Percentiles rank a stretch among this genome's conserved stretches.
phyloP scores from a whole-genome alignment of 768 basidiomycete genomes.

The Kwoniella europaea region DNA sequence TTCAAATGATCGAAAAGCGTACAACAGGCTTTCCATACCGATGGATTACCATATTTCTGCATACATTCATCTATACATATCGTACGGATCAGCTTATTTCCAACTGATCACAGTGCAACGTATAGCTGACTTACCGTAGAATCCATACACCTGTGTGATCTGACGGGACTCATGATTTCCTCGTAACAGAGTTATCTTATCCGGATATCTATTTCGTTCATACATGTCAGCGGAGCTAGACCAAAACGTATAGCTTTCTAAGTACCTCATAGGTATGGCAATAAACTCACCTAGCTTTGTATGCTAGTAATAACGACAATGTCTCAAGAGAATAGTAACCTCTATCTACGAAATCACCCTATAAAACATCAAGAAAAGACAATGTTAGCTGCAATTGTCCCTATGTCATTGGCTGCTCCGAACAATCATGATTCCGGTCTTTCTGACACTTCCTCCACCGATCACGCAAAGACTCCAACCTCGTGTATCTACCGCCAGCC shows the following conservation, averaged over 20 bases:
- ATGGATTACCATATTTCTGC: slow-evolving; percentile 93
- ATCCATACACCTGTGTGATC: slow-evolving; percentile 99
- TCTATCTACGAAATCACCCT: slow-evolving; percentile 96
- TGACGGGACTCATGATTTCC: slow-evolving; percentile 99
- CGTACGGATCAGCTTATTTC: neutral
- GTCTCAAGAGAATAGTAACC: slow-evolving; percentile 99
- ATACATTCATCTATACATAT: slow-evolving; percentile 79
- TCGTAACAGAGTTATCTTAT: slow-evolving; percentile 93
- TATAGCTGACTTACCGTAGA: slow-evolving; percentile 72
- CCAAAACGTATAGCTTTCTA: too few species aligned
- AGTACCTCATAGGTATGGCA: too few species aligned
- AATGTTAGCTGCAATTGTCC: neutral
- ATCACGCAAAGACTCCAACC: neutral
- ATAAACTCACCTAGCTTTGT: slow-evolving; percentile 66
- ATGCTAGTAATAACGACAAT: slow-evolving; percentile 89
- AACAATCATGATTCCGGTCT: too few species aligned
- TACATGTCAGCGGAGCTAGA: neutral
- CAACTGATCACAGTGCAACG: neutral
- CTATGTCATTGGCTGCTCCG: too few species aligned
- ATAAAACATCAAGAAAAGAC: neutral
- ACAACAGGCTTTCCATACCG: slow-evolving; percentile 97
- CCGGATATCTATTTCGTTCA: slow-evolving; percentile 77
- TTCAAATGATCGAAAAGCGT: slow-evolving; percentile 94
- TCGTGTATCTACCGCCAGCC: neutral
- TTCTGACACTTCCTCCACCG: too few species aligned